Conservation (phyloP, 2,329 filamentous ascomycete species). For the Penicillium capsulatum region DNA sequence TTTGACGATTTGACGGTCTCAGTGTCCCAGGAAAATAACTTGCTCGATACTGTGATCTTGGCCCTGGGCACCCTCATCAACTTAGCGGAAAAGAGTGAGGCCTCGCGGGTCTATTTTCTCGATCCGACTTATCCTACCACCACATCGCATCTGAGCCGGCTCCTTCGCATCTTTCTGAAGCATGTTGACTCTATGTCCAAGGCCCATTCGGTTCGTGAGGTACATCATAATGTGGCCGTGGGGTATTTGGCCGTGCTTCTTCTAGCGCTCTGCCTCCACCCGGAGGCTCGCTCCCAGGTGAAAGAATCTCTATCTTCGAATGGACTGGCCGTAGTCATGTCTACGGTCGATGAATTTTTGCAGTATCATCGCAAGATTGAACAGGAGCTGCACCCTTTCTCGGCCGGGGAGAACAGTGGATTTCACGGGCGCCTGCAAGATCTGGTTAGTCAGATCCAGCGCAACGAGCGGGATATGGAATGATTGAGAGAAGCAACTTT, state of each 20-base stretch:
- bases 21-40: constrained; percentile 43
- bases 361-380: constrained; percentile 59
- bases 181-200: constrained; percentile 60
- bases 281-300: constrained; percentile 43
- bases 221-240: constrained; percentile 74
- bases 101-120: constrained; percentile 53
- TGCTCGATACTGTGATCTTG: constrained; percentile 70
- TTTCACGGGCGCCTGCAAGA: constrained; percentile 54
- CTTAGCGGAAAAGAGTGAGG: constrained; percentile 70
- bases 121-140: constrained; percentile 30
- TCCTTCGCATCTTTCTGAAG: constrained; percentile 64
- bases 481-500: not conserved
- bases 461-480: constrained; percentile 6
- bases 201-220: constrained; percentile 60
- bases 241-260: constrained; percentile 83
- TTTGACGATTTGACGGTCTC: constrained; percentile 29
- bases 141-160: constrained; percentile 51
- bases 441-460: constrained; percentile 48
- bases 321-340: constrained; percentile 50
- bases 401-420: constrained; percentile 47
- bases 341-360: constrained; percentile 60
- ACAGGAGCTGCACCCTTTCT: constrained; percentile 37
- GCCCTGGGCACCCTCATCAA: constrained; percentile 82
- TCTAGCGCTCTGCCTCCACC: constrained; percentile 68
- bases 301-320: constrained; percentile 43